Evolutionary conservation across 176 grass and related monocot species (phyloP), one percentile per base, ranked within the genome.

Genomic region (Juncus effusus): DNA sequence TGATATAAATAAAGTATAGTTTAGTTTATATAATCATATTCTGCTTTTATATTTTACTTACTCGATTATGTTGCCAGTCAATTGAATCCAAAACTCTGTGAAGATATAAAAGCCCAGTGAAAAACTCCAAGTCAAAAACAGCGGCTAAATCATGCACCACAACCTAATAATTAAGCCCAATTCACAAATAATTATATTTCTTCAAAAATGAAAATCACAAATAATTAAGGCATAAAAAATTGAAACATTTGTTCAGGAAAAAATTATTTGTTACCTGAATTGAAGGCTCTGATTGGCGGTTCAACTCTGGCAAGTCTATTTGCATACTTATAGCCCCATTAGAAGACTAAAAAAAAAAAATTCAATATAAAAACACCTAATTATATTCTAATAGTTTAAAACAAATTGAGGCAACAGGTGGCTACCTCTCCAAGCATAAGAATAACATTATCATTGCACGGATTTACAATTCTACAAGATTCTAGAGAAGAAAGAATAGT

Each of bases 41-140:
- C 38, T 73, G 49, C 4, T 75, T 36, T 16, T 37, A 66, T 53
- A 38, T 42, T 78, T 73, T 62, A 56, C 59, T 84, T 77, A 97
- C 93, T 82, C 93, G 87, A 51, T 92, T 78, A 64, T 86, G 82
- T 77, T 97, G 93, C 79, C 91, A 92, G 7, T 84, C 66, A 54
- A 92, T 88, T 45, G 85, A 81, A 62, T 67, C 70, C 60, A 97
- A 73, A 14, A 74, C 35, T 60, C 82, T 11, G 51, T 78, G 85
- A 61, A 97, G 51, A 56, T 82, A 76, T 14, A 79, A 14, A 49
- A 92, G 55, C 74, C 80, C 73, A 65, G 72, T 39, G 64, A 92
- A 89, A 70, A 97, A 84, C 13, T 80, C 82, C 62, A 70, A 76
- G 63, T 88, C 88, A 49, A 81, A 97, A 58, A 70, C 74, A 62